Conservation (phyloP, 495 filamentous ascomycete species). For the Lophium mytilinum region DNA sequence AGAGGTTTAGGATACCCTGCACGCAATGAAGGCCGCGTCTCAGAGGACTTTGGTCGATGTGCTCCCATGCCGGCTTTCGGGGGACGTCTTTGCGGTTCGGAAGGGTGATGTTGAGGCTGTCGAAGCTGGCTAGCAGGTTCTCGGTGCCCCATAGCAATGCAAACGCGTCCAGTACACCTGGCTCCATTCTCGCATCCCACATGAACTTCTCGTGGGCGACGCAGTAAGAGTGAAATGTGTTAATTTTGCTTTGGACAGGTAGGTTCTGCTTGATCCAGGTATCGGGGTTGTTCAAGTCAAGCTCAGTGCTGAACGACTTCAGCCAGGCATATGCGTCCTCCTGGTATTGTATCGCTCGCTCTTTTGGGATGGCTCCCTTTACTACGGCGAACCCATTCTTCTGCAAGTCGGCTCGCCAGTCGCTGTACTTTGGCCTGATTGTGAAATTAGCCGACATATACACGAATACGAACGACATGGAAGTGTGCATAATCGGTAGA, state of each 20-base stretch:
- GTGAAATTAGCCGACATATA: too few species aligned
- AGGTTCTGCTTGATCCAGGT: conserved; percentile 2
- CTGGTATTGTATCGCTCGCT: conserved; percentile 34
- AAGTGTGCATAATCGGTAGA: too few species aligned
- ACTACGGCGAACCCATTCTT: conserved; percentile 39
- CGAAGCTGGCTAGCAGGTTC: conserved; percentile 33
- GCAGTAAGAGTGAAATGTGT: conserved; percentile 20
- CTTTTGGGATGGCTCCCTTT: conserved; percentile 39
- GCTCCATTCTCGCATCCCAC: conserved; percentile 40
- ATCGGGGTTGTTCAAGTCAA: conserved; percentile 1
- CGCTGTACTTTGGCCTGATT: background rate
- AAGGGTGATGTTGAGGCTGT: conserved; percentile 31
- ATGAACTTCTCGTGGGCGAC: conserved; percentile 39
- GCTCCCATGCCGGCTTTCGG: conserved; percentile 22
- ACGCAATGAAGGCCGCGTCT: conserved; percentile 31
- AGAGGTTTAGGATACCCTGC: conserved; percentile 14
- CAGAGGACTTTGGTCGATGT: conserved; percentile 11
- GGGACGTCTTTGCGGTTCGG: conserved; percentile 2
- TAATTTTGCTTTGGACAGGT: conserved; percentile 1
- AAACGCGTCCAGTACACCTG: conserved; percentile 34
- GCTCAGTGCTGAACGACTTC: conserved; percentile 27
- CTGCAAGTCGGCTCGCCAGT: conserved; percentile 31
- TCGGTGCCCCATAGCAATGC: conserved; percentile 31
- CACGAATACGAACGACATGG: too few species aligned
- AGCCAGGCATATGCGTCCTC: conserved; percentile 35